Evolutionary conservation across 2,329 filamentous ascomycete genomes (phyloP), one percentile per base, ranked within the genome.

Genomic region (Epichloe hybrida): DNA sequence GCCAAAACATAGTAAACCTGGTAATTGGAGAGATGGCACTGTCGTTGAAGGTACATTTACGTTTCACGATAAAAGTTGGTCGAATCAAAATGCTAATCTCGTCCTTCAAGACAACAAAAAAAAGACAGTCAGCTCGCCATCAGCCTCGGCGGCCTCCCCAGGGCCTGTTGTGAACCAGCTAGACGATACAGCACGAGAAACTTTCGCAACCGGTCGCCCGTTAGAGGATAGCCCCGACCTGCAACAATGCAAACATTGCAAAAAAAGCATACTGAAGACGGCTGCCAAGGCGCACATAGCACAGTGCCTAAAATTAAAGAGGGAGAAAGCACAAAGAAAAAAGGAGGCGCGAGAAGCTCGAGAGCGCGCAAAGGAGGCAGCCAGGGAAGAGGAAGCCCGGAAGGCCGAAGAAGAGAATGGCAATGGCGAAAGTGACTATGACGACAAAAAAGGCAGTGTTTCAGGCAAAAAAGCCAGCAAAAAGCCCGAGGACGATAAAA

Each of bases 221-320:
- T 76, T 95, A 57, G 83, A 89, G 59, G 90, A 95, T 61, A 75
- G 74, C 51, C 79, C 86, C 11, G 88, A 95, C 55, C 77, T 88
- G 9, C 82, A 93, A 48, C 77, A 85, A 57, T 98, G 91, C 76
- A 96, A 93, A 65, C 88, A 94, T 65, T 98, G 91, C 71, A 95
- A 93, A 69, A 94, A 94, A 60, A 86, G 86, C 48, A 79, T 95
- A 12, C 73, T 93, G 13, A 86, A 84, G 59, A 80, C 80, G 35
- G 82, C 81, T 0, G 85, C 87, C 2, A 83, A 84, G 52, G 79
- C 80, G 17, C 91, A 98, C 62, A 88, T 95, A 53, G 83, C 84
- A 38, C 80, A 84, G 44, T 98, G 91, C 61, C 71, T 96, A 51
- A 84, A 83, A 58, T 80, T 89, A 51, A 95, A 95, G 69, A 84